Evolutionary conservation across 345 rosid species (phyloP), one percentile per base, ranked within the genome.

Genomic region (Lenwebbia sp.): DNA sequence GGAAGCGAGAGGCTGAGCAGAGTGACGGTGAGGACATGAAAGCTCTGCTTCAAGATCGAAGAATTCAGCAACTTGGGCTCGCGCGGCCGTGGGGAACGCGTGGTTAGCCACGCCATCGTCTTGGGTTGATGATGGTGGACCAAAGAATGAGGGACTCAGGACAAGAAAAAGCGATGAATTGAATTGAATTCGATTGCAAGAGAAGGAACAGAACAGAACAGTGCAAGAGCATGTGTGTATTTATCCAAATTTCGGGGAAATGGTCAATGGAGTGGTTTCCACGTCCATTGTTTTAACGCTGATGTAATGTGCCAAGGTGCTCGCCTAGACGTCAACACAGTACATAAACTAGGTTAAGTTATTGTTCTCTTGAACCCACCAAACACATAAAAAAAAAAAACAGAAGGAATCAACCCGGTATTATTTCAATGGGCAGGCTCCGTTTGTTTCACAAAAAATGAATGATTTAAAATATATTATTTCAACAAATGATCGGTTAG

Each of bases 1-100:
- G 90, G 90, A 22, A 88, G 90, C 81, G 86, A n/a, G 25, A 88
- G 87, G 87, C 87, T 84, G 58, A 88, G 88, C 10, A 88, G 90
- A 52, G 88, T 83, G 26, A 85, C 75, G 51, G 90, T 47, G 82
- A 85, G 83, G 85, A 88, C 75, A 58, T 88, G 87, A 52, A 88
- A 86, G 47, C 78, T 37, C 78, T 10, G 78, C 78, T 33, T 70
- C 78, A 70, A 70, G 78, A 37, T 70, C 47, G 25, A 70, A 19
- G 78, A 37, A 33, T 70, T 37, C 78, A 2, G 1, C 47, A 70
- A 70, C 47, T 0, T 22, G 78, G 78, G 78, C 78, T 0, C 5
- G 78, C 1, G 47, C 25, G 78, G 78, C 78, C 78, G 40, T 10
- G 47, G 7, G 5, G 25, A 70, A 10, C 5, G 78, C 26, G 47